Evolutionary conservation across 164 flowering plant genomes (phyloP).

Genomic region (Berberis vulgaris): DNA sequence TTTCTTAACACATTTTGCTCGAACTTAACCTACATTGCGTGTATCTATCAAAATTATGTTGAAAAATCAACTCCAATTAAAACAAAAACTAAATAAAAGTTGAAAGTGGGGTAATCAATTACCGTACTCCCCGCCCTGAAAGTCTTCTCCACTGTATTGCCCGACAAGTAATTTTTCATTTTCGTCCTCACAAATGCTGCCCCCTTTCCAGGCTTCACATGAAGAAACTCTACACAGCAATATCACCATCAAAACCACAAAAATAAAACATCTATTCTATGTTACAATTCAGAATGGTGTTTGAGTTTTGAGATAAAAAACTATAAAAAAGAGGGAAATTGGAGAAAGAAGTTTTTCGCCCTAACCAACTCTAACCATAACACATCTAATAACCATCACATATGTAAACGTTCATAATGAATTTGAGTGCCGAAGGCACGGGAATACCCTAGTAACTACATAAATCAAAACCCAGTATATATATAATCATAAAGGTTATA

Average conservation of each 20-base stretch:
- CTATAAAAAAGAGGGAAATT: not conserved
- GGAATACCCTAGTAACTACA: not conserved
- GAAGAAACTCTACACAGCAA: slow-evolving; percentile 72
- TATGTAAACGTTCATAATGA: no score
- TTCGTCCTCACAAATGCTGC: slow-evolving; percentile 99
- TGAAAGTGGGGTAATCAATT: slow-evolving; percentile 3
- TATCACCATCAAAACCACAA: not conserved
- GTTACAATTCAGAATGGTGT: not conserved
- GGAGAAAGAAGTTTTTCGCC: no score
- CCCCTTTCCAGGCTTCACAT: slow-evolving; percentile 99
- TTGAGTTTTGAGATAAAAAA: not conserved
- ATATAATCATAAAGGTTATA: no score
- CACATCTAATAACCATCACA: no score
- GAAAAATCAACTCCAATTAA: no score
- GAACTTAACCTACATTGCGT: no score
- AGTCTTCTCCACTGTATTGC: slow-evolving; percentile 86
- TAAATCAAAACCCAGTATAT: no score
- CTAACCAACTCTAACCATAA: no score
- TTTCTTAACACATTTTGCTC: no score
- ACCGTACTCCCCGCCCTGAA: slow-evolving; percentile 92
- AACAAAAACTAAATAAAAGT: not conserved
- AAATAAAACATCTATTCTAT: no score
- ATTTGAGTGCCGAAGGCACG: not conserved
- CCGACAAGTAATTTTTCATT: slow-evolving; percentile 66
- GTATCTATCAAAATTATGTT: no score